These are phyloP conservation scores for Tricharina praecox DNA, from an alignment of 495 filamentous ascomycete genomes.

Conservation along the genomic window DNA sequence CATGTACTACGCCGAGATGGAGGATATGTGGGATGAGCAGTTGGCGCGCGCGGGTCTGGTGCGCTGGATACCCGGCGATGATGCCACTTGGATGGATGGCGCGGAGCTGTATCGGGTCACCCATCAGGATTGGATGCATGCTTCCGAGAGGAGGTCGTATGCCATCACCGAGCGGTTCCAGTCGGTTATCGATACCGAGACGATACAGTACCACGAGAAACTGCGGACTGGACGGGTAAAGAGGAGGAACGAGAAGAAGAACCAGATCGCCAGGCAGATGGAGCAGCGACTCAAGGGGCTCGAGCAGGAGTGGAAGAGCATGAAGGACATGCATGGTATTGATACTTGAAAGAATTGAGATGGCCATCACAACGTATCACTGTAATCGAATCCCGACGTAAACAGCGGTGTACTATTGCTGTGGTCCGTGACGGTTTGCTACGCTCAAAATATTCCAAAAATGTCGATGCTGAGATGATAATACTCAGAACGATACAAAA, in stretches of 20 bases:
- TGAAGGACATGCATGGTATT: conserved; percentile 3
- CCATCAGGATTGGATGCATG: not conserved
- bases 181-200: not conserved
- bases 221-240: not conserved
- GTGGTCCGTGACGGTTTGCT: no score
- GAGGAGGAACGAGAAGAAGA: not conserved
- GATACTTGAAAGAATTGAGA: no score
- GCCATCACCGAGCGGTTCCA: not conserved
- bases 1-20: conserved; percentile 11
- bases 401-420: no score
- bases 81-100: not conserved
- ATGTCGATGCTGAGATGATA: no score
- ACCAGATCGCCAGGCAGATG: not conserved
- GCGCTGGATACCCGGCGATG: not conserved
- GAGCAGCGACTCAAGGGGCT: not conserved
- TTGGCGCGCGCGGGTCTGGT: not conserved
- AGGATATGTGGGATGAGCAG: conserved; percentile 19
- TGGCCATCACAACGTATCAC: no score
- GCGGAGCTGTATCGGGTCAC: not conserved
- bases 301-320: not conserved
- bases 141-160: not conserved
- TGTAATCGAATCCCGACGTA: no score
- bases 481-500: not conserved
- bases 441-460: no score
- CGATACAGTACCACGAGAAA: not conserved